Conservation (phyloP, 208 protist genomes). For the Porcisia hertigi region DNA sequence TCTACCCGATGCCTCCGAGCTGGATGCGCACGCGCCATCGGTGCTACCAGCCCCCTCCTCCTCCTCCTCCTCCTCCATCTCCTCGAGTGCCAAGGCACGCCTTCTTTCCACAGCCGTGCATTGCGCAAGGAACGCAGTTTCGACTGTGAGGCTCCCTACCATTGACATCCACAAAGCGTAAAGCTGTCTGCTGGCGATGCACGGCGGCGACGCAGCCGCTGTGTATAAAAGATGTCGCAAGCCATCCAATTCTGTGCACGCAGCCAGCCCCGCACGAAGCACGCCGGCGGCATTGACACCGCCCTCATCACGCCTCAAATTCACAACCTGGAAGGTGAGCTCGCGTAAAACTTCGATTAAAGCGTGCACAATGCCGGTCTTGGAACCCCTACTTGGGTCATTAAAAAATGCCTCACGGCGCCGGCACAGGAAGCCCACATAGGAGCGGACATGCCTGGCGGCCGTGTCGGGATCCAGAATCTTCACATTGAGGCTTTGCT, state of each 20-base stretch:
- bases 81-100: not conserved
- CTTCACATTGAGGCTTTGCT: not conserved
- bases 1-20: not conserved
- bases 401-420: not conserved
- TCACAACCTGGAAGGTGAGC: not conserved
- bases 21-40: not conserved
- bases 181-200: not conserved
- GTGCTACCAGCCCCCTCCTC: not conserved
- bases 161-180: slow-evolving; percentile 12
- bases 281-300: not conserved
- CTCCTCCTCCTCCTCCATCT: not conserved
- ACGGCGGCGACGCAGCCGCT: no score
- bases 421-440: slow-evolving; percentile 9
- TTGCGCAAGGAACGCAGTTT: not conserved
- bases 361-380: not conserved
- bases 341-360: not conserved
- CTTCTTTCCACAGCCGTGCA: not conserved
- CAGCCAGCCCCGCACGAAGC: not conserved
- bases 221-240: not conserved
- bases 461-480: not conserved
- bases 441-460: not conserved
- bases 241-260: not conserved
- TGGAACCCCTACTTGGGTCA: not conserved
- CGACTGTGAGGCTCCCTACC: slow-evolving; percentile 8
- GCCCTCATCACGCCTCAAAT: not conserved